Evolutionary conservation across 2,329 filamentous ascomycete genomes (phyloP), one percentile per base, ranked within the genome.

Genomic region (Trichoderma simmonsii): DNA sequence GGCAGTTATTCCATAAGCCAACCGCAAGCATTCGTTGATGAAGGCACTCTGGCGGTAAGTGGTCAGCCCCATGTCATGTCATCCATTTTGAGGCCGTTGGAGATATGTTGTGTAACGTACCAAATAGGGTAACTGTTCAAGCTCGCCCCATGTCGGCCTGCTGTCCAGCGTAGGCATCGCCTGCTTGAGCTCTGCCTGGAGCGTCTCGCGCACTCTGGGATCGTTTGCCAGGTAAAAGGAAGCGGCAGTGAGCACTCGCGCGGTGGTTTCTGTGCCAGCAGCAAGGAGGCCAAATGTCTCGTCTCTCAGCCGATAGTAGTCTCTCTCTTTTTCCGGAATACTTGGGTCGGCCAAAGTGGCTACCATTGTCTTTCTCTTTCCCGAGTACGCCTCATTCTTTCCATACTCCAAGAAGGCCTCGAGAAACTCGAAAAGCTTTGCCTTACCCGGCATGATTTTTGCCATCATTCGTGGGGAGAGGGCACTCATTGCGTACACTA

Each of bases 261-360:
- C 66, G 1, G 75, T 70, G 1, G 76, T 75, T 56, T 76, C 76
- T 0, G 75, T 76, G 5, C 76, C 75, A 3, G 73, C 76, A 39
- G 73, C 59, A 15, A 76, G 15, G 18, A 77, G 36, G 12, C 59
- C 71, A 14, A 61, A 66, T 21, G 74, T 71, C 39, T 77, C 76
- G 26, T 76, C 74, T 18, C 73, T 36, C 6, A 75, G 48, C 18
- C 74, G 73, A 56, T 73, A 51, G 18, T 73, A 36, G 1, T 39
- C 26, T 48, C 74, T 62, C 71, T 76, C 74, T 11, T 59, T 24
- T 6, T 43, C 24, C 12, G 73, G 73, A 12, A 74, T 70, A 26
- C 61, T 72, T 21, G 43, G 36, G n/a, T 74, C 73, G 0, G 39
- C 63, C n/a, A 73, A 43, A 28, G 62, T 72, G 28, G 59, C 59